Base-by-base conservation (phyloP, 2,329 filamentous ascomycete genomes). In the Monosporascus sp. region DNA sequence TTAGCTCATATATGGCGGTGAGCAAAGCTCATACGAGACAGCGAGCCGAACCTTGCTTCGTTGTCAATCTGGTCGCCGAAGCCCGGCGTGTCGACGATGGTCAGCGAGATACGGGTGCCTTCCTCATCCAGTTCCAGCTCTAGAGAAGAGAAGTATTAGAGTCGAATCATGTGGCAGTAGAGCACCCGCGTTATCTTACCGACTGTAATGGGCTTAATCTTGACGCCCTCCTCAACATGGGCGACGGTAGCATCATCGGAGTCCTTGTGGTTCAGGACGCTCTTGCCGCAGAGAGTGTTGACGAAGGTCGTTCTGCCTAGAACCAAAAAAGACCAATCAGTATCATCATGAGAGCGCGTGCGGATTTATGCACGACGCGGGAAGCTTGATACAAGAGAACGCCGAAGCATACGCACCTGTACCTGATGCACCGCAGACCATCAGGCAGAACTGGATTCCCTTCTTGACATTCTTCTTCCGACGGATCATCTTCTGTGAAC, bases 401-500 rank as follows among this genome's bases (percentile, higher is more conserved):
- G 14, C 4, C 11, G 31, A 48, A 39, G 48, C 39, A 52, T 43
- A 77, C 82, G 69, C 85, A 96, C 91, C 94, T 76, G 94, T 97
- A 75, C 94, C 94, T 66, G 93, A 97, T 72, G 94, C 94, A 80
- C 94, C 94, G 73, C 94, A 97, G 69, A 99, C 94, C 94, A 99
- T 99, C 84, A 99, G 78, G 76, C 92, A 97, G 81, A 99, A 99
- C 82, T 99, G 94, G 71, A 99, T 97, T 72, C 94, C 94, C 85
- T 97, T 97, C 89, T 97, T 97, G 79, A 99, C 93, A 84, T 99
- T 97, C 89, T 99, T 99, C 93, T 99, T 99, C 77, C 90, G 88
- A 78, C 94, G 92, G 73, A 97, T 92, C 89, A 96, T 94, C 76
- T 95, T 90, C 85, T 90, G 74, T 58, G 66, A 65, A 60, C 63